Base-by-base conservation (phyloP, 2,329 filamentous ascomycete species). In the Colletotrichum melonis region DNA sequence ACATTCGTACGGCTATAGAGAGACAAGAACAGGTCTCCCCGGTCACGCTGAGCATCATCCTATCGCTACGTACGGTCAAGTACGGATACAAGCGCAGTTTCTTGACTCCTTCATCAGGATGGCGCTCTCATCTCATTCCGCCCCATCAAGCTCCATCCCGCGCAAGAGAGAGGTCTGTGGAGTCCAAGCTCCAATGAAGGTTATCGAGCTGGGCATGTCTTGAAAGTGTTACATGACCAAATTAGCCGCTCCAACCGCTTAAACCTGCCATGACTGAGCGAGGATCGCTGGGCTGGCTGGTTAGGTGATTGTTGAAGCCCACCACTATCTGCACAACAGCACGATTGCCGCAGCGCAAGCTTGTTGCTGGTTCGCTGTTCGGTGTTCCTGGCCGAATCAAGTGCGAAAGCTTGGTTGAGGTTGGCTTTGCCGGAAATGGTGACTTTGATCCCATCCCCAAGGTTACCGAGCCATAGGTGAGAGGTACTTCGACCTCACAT, bases 231-330 rank as follows among this genome's bases (percentile, higher is more conserved):
- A 74, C 69, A 70, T 46, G 74, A 69, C 69, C 62, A 69, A 63
- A 65, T 72, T 75, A 75, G 72, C 72, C 72, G 74, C 72, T 49
- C 63, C 73, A 69, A 75, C 64, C 74, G 74, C 64, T 69, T 72
- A 69, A 69, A 69, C 30, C 24, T 75, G 65, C 74, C 72, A 12
- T 46, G n/a, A 14, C n/a, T 38, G 49, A 3, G 16, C 2, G 16
- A 11, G 46, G 60, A 32, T 46, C 24, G 9, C 24, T 28, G 28
- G 19, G 19, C 30, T 32, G 14, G 52, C 8, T 57, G n/a, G 11
- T 38, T 38, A 38, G 32, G 32, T 35, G 42, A 6, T 42, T 30
- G 16, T 65, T 42, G 16, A 42, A 42, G 62, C 46, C 19, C 24
- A 22, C 42, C 42, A 49, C 19, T 19, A 46, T 49, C 55, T 24